These are phyloP conservation scores for Fraxinus sp. DNA, from an alignment of 305 asterid genomes.

Conservation along the genomic window DNA sequence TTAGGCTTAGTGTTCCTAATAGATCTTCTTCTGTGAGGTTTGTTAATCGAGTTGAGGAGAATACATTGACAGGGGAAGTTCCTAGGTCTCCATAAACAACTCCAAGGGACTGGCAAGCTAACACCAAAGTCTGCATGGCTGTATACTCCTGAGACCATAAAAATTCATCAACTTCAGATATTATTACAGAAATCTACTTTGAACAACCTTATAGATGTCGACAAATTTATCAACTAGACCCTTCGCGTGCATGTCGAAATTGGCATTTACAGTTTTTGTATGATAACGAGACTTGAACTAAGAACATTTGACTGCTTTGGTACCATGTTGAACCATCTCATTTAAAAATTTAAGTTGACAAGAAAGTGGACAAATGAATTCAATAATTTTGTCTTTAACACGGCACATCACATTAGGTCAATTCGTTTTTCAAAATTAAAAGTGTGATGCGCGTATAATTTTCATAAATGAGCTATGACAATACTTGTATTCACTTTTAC, in stretches of 20 bases:
- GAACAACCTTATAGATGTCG: neutral
- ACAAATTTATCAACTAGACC: neutral
- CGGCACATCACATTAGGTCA: neutral
- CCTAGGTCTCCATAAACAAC: conserved; percentile 67
- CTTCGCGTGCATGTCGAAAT: neutral
- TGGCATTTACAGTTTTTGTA: neutral
- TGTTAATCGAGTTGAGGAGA: conserved; percentile 45
- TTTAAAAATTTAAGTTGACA: too few species aligned
- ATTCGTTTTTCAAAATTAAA: neutral
- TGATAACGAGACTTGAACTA: neutral
- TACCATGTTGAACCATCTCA: neutral
- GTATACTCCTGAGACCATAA: conserved; percentile 36
- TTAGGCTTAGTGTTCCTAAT: conserved; percentile 62
- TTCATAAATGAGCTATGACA: neutral
- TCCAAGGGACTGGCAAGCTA: conserved; percentile 69
- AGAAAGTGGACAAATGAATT: neutral
- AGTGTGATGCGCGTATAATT: neutral
- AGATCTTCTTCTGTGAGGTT: conserved; percentile 53
- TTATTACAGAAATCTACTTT: neutral
- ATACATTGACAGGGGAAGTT: conserved; percentile 65
- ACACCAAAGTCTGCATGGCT: conserved; percentile 37
- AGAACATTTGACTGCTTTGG: neutral
- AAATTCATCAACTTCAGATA: neutral
- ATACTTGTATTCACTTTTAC: conserved; percentile 20
- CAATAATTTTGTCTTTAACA: neutral